phyloP scores from a whole-genome alignment of 2,329 filamentous ascomycete species.

The Chrysoporthe cubensis region DNA sequence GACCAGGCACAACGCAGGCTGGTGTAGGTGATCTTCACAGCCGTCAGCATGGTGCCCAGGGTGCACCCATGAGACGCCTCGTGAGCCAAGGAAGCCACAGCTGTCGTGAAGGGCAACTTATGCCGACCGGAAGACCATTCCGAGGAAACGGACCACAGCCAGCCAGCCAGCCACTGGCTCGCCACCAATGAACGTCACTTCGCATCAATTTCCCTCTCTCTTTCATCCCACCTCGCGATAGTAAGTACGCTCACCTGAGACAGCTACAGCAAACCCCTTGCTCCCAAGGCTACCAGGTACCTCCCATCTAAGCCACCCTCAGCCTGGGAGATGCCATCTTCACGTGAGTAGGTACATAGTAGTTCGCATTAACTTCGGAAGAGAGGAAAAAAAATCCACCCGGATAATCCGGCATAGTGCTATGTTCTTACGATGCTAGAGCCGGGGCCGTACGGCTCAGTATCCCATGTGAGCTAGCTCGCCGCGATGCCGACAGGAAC shows the following conservation, averaged over 20 bases:
- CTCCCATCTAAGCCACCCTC: background rate
- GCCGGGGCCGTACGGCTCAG: background rate
- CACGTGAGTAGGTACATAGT: background rate
- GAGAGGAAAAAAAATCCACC: too few relatives aligned
- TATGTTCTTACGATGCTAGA: background rate
- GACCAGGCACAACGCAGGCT: background rate
- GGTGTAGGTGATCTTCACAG: background rate
- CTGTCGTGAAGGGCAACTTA: background rate
- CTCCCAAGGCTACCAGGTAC: background rate
- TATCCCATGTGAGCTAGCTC: background rate
- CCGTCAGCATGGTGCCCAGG: background rate
- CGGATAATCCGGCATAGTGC: too few relatives aligned
- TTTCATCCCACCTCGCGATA: background rate
- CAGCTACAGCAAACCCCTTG: background rate
- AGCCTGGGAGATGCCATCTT: background rate
- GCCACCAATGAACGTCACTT: background rate
- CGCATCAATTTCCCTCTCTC: background rate
- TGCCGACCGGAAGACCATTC: background rate
- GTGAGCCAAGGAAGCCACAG: background rate
- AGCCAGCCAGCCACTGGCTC: background rate
- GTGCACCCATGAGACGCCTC: background rate
- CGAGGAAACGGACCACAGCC: background rate
- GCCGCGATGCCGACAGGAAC: background rate
- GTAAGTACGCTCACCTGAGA: background rate
- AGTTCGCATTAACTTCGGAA: too few relatives aligned